Evolutionary conservation across 2,329 filamentous ascomycete genomes (phyloP).

Genomic region (Ceratocystis ficicola): DNA sequence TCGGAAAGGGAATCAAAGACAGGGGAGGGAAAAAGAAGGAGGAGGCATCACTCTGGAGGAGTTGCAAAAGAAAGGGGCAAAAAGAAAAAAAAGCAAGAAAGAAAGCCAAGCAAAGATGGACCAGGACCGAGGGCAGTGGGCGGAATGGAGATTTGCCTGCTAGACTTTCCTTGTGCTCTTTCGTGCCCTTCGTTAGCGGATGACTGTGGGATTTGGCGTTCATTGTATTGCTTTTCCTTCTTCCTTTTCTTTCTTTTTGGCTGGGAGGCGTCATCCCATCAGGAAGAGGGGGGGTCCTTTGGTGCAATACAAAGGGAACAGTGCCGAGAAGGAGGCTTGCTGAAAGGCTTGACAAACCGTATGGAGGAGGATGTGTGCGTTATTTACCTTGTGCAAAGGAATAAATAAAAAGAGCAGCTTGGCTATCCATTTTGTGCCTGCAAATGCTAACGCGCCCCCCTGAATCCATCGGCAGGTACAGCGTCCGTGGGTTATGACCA

Average conservation of each 20-base stretch:
- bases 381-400: too few relatives aligned
- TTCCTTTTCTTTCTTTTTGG: neutral
- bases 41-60: neutral
- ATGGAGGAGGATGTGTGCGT: too few relatives aligned
- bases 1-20: constrained; percentile 4
- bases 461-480: constrained; percentile 11
- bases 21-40: neutral
- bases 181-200: neutral
- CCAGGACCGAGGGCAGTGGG: neutral
- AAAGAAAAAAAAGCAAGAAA: neutral
- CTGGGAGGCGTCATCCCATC: neutral
- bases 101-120: neutral
- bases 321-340: too few relatives aligned
- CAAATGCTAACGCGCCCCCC: constrained; percentile 4
- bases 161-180: neutral
- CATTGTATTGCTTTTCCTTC: neutral
- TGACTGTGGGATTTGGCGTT: neutral
- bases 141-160: neutral
- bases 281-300: too few relatives aligned
- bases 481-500: neutral
- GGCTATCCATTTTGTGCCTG: neutral
- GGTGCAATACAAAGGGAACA: neutral
- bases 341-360: too few relatives aligned
- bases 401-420: too few relatives aligned
- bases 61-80: neutral